A percentile compares a stretch with the other conserved stretches of the same genome.
These are phyloP conservation scores for Candida pseudoglaebosa DNA, from an alignment of 805 yeast genomes.

Conservation along the genomic window DNA sequence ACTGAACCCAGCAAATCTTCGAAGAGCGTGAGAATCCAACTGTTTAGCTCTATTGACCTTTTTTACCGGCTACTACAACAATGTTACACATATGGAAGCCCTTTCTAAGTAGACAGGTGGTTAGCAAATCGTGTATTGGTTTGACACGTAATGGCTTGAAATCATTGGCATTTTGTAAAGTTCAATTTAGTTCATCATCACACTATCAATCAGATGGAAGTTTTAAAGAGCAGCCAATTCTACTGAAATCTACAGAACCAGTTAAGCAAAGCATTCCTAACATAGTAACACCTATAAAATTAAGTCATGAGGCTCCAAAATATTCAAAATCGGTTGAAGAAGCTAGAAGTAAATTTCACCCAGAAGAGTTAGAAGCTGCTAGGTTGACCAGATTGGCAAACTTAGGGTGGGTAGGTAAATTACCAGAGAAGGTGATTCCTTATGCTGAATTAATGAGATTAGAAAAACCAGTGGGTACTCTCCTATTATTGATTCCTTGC, in stretches of 20 bases:
- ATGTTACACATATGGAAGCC: slow-evolving; percentile 1
- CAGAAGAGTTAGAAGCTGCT: slow-evolving; percentile 48
- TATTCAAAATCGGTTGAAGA: slow-evolving; percentile 5
- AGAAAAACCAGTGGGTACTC: slow-evolving; percentile 96
- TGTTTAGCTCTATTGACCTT: too few species aligned
- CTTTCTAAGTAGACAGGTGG: background rate
- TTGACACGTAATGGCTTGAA: background rate
- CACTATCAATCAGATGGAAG: background rate
- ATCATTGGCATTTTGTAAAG: background rate
- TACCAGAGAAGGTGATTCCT: slow-evolving; percentile 78
- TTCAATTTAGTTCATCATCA: background rate
- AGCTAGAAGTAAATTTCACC: slow-evolving; percentile 19
- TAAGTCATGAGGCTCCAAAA: slow-evolving; percentile 1
- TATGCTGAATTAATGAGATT: slow-evolving; percentile 88
- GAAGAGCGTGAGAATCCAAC: too few species aligned
- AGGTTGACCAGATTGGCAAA: slow-evolving; percentile 45
- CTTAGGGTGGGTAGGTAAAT: slow-evolving; percentile 46
- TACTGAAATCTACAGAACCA: background rate
- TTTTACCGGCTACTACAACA: background rate
- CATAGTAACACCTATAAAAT: background rate
- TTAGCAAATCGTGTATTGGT: background rate
- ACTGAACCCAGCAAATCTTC: too few species aligned
- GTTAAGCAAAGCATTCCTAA: background rate
- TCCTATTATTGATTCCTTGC: slow-evolving; percentile 77
- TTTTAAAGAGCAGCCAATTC: slow-evolving; percentile 3